Evolutionary conservation across 306 rosid genomes (phyloP).

Genomic region (Fragaria nilgerrensis): DNA sequence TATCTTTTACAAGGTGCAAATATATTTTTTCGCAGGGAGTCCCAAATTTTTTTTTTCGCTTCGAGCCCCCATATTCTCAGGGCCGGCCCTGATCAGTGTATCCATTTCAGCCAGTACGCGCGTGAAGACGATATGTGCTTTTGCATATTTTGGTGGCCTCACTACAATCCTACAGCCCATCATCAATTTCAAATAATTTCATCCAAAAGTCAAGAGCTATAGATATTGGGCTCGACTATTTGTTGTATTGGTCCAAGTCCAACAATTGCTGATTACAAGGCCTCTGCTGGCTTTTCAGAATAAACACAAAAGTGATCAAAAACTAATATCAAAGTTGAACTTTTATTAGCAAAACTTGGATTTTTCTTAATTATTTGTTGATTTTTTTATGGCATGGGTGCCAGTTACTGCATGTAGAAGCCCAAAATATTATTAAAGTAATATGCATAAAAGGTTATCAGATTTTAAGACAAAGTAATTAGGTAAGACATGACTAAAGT

Average conservation of each 20-base stretch:
- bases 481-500: not conserved
- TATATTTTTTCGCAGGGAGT: too few relatives aligned
- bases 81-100: too few relatives aligned
- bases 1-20: too few relatives aligned
- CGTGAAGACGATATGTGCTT: too few relatives aligned
- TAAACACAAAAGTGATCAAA: not conserved
- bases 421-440: not conserved
- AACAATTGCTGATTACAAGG: not conserved
- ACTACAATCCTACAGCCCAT: not conserved
- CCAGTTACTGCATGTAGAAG: not conserved
- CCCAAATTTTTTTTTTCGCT: too few relatives aligned
- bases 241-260: not conserved
- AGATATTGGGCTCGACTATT: not conserved
- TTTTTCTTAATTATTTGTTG: not conserved
- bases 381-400: not conserved
- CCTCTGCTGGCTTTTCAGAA: not conserved
- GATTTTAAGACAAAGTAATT: not conserved
- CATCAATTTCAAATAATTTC: not conserved
- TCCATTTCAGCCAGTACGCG: too few relatives aligned
- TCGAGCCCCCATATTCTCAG: too few relatives aligned
- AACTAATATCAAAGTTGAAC: too few relatives aligned
- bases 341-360: not conserved
- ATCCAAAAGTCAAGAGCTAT: not conserved
- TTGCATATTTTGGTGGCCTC: not conserved
- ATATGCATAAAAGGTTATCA: not conserved